phyloP scores from a whole-genome alignment of 1,139 yeast genomes.

The Taiozyma sp. region DNA sequence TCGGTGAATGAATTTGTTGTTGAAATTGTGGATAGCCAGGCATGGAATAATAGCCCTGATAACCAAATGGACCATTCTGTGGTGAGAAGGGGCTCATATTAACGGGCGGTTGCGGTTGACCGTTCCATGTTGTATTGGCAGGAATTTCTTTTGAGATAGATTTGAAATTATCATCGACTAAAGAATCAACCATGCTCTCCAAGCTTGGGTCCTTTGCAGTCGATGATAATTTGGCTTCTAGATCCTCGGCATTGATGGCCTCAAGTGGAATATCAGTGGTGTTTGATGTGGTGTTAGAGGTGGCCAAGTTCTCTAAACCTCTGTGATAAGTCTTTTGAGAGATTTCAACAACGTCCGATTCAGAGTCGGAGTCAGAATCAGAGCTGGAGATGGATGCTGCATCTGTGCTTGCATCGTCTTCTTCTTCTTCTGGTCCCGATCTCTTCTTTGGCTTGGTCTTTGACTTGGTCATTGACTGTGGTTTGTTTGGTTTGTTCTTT shows the following conservation, averaged over 20 bases:
- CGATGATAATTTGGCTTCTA: constrained; percentile 4
- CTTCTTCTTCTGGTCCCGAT: not conserved
- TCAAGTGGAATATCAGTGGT: not conserved
- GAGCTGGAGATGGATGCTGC: not conserved
- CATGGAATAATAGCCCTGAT: not conserved
- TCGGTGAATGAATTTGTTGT: constrained; percentile 4
- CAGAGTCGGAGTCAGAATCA: not conserved
- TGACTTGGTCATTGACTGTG: not conserved
- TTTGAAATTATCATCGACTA: constrained; percentile 23
- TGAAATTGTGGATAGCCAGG: not conserved
- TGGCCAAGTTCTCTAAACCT: not conserved
- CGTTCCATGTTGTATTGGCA: not conserved
- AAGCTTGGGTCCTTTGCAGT: not conserved
- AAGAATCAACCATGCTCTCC: constrained; percentile 31
- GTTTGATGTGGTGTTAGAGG: not conserved
- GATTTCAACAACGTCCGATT: constrained; percentile 5
- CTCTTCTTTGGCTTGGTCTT: not conserved
- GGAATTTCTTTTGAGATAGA: not conserved
- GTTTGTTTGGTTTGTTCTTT: not conserved
- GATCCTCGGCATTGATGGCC: constrained; percentile 9
- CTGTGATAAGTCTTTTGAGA: constrained; percentile 1
- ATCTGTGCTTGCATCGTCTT: not conserved
- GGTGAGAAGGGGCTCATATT: not conserved
- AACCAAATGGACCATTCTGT: not conserved
- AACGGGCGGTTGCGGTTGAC: not conserved